These are phyloP conservation scores for Heritiera littoralis DNA, from an alignment of 345 rosid species.

Conservation along the genomic window DNA sequence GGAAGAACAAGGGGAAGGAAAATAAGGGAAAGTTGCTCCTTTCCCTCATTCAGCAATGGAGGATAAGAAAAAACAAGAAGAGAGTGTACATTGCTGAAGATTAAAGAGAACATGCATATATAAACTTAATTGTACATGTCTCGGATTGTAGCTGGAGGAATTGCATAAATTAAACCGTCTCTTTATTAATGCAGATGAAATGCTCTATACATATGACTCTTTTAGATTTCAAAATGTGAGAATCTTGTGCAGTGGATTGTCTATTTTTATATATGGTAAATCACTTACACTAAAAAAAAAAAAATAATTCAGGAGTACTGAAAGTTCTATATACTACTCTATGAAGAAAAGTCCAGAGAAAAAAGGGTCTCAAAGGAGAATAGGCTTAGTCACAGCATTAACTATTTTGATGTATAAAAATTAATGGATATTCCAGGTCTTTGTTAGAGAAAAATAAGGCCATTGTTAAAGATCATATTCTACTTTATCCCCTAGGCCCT, in stretches of 20 bases:
- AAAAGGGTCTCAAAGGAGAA: background rate
- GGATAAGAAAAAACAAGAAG: background rate
- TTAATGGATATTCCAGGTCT: background rate
- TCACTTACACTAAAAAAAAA: background rate
- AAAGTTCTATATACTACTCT: background rate
- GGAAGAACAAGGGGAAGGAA: background rate
- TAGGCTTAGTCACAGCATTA: background rate
- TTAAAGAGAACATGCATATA: background rate
- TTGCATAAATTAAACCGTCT: background rate
- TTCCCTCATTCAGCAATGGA: background rate
- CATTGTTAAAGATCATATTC: background rate
- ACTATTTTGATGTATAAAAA: background rate
- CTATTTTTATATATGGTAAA: no score
- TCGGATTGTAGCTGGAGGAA: background rate
- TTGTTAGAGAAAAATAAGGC: background rate
- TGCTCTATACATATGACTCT: no score
- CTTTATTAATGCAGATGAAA: no score
- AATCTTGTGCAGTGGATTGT: no score
- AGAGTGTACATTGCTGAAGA: background rate
- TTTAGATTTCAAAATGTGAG: no score
- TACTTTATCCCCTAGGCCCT: background rate
- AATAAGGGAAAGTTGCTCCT: constrained; percentile 11
- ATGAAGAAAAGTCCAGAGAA: background rate
- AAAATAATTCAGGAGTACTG: background rate
- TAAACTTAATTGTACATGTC: background rate